Conservation (phyloP, 73 alveolate species). For the Paramecium octaurelia region DNA sequence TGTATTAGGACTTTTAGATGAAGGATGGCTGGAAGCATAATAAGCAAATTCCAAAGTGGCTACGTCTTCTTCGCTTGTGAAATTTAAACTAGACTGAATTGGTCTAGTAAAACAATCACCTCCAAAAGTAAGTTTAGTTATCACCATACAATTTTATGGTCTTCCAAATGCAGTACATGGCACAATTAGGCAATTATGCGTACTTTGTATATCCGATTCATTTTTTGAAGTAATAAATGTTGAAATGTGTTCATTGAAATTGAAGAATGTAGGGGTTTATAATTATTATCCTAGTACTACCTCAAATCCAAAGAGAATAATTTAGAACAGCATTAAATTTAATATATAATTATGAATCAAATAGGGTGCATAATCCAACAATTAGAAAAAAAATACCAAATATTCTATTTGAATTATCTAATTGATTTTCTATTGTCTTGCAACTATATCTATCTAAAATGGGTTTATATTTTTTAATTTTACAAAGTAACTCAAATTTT, state of each 20-base stretch:
- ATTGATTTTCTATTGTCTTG: neutral
- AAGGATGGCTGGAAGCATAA: neutral
- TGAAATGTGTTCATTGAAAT: neutral
- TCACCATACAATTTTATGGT: neutral
- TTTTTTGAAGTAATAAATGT: slow-evolving; percentile 15
- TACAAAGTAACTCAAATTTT: neutral
- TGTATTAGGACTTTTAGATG: neutral
- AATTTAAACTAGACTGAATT: neutral
- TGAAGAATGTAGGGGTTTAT: neutral
- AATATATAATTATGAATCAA: neutral
- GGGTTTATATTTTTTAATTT: neutral
- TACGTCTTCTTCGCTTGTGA: neutral
- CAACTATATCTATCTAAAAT: neutral
- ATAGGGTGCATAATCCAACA: neutral
- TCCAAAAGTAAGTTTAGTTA: neutral
- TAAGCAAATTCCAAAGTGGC: neutral
- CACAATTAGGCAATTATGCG: slow-evolving; percentile 16
- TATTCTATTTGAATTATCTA: neutral
- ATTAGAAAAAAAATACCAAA: neutral
- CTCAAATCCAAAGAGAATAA: neutral
- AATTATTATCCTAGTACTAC: neutral
- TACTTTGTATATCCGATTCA: neutral
- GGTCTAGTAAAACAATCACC: slow-evolving; percentile 12
- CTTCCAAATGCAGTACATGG: neutral
- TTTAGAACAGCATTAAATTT: neutral